Conservation (phyloP, 2,329 filamentous ascomycete genomes). For the Pestalotiopsis fici region DNA sequence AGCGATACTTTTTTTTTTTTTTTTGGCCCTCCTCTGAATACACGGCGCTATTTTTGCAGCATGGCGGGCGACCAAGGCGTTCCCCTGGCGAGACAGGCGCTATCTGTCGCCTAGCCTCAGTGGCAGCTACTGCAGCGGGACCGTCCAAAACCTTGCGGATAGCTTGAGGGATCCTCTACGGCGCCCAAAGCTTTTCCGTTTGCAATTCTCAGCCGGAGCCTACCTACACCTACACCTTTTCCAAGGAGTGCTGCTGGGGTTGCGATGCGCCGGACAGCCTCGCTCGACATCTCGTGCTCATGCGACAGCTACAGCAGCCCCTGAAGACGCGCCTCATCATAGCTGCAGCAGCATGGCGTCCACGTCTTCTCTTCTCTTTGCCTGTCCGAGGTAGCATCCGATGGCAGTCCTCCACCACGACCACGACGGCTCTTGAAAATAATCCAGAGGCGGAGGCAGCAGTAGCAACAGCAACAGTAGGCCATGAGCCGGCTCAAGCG, state of each 20-base stretch:
- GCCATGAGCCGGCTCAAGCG: background rate
- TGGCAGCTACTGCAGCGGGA: background rate
- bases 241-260: background rate
- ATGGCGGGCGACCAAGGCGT: background rate
- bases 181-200: background rate
- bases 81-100: background rate
- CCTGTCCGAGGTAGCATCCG: constrained; percentile 17
- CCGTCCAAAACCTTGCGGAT: background rate
- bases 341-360: constrained; percentile 26
- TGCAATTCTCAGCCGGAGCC: background rate
- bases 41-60: too few relatives aligned
- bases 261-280: constrained; percentile 26
- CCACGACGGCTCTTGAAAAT: background rate
- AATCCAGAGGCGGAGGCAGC: background rate
- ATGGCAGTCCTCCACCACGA: background rate
- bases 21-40: background rate
- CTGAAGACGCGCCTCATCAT: constrained; percentile 27
- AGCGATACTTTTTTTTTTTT: background rate
- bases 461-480: constrained; percentile 11
- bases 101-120: background rate
- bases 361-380: constrained; percentile 14
- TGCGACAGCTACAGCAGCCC: constrained; percentile 32
- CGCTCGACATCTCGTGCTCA: constrained; percentile 31
- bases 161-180: background rate
- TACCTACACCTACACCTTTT: too few relatives aligned